Percentiles rank a stretch among this genome's conserved stretches.
These are phyloP conservation scores for Stramenopiles sp. DNA, from an alignment of 352 stramenopile genomes.

Conservation along the genomic window DNA sequence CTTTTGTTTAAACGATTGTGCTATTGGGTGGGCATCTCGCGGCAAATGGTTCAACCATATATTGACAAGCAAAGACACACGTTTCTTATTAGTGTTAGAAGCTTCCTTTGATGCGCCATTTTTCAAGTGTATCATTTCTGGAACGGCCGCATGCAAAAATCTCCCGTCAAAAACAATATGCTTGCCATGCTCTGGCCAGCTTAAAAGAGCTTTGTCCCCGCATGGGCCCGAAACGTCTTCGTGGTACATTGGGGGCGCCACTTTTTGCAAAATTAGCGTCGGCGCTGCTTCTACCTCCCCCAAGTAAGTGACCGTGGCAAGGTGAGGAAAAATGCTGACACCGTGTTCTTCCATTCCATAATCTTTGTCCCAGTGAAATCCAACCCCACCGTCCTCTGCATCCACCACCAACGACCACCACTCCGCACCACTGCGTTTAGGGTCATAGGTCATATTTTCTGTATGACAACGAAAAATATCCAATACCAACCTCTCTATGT, in stretches of 20 bases:
- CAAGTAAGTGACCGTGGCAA: conserved; percentile 48
- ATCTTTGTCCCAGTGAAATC: conserved; percentile 70
- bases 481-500: conserved; percentile 42
- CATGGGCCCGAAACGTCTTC: conserved; percentile 24
- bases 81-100: conserved; percentile 20
- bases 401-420: conserved; percentile 62
- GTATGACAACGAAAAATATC: conserved; percentile 53
- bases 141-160: conserved; percentile 36
- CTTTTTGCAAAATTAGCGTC: conserved; percentile 33
- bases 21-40: background rate
- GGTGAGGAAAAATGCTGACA: conserved; percentile 48
- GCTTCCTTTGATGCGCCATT: conserved; percentile 14
- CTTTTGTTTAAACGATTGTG: no score
- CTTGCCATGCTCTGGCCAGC: conserved; percentile 30
- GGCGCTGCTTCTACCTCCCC: conserved; percentile 28
- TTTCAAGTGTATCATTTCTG: conserved; percentile 29
- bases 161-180: conserved; percentile 47
- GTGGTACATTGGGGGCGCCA: conserved; percentile 14
- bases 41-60: conserved; percentile 41
- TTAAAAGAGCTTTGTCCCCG: conserved; percentile 28
- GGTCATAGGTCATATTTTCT: conserved; percentile 28
- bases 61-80: conserved; percentile 45
- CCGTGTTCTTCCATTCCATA: conserved; percentile 48
- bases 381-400: conserved; percentile 38
- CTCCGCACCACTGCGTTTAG: conserved; percentile 41